A percentile compares a stretch with the other conserved stretches of the same genome.
These are phyloP conservation scores for Entomophthora muscae DNA, from an alignment of 371 early-diverging fungal genomes.

Conservation along the genomic window DNA sequence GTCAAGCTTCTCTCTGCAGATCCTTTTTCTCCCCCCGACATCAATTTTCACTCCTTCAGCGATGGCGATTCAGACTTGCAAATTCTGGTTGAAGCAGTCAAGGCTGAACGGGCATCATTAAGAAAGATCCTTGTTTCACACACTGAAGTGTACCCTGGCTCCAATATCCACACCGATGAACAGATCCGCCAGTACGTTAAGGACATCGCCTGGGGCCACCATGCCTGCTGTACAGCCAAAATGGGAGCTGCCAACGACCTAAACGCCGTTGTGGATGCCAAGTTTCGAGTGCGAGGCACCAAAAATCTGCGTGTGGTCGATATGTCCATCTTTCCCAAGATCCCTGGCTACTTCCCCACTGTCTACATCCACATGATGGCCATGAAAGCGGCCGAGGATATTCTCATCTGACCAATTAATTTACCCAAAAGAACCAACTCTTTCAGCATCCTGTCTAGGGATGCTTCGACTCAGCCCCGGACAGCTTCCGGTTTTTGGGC, in stretches of 20 bases:
- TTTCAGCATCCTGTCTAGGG: too few relatives aligned
- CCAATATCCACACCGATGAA: background rate
- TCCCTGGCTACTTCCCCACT: too few relatives aligned
- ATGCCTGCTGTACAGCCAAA: conserved; percentile 15
- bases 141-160: background rate
- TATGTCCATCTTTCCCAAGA: too few relatives aligned
- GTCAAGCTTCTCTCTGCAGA: background rate
- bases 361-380: too few relatives aligned
- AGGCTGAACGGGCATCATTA: background rate
- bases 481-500: too few relatives aligned
- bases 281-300: conserved; percentile 17
- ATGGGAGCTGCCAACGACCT: conserved; percentile 17
- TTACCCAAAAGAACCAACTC: too few relatives aligned
- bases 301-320: too few relatives aligned
- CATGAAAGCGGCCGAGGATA: too few relatives aligned
- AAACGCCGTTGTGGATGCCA: conserved; percentile 17
- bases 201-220: conserved; percentile 12
- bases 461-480: too few relatives aligned
- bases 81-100: background rate
- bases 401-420: too few relatives aligned
- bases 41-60: too few relatives aligned
- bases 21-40: conserved; percentile 2
- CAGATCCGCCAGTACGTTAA: background rate
- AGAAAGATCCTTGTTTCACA: background rate
- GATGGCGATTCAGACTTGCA: conserved; percentile 3